Conservation (phyloP, 2,329 filamentous ascomycete species). For the Purpureocillium lavendulum region DNA sequence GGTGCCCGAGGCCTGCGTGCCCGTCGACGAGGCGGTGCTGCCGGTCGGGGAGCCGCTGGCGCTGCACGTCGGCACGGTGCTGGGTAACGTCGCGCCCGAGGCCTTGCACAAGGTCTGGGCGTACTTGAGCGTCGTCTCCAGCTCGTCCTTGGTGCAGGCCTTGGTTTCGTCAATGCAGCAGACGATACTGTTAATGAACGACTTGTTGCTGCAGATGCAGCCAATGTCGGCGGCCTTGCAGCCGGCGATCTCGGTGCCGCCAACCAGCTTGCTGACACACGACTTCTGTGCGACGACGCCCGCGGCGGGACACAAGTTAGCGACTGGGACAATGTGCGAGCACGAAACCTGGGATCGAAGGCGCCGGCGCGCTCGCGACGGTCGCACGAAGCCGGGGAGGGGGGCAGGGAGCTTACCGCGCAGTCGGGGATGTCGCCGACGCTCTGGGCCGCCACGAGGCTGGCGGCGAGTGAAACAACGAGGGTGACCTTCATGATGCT, state of each 20-base stretch:
- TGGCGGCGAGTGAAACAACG: conserved; percentile 13
- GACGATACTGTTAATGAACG: conserved; percentile 30
- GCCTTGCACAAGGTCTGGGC: conserved; percentile 29
- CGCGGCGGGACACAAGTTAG: no score
- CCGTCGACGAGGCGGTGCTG: conserved; percentile 1
- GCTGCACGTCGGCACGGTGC: conserved; percentile 25
- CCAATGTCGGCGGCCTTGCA: conserved; percentile 28
- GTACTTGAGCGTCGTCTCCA: conserved; percentile 25
- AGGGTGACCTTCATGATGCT: background rate
- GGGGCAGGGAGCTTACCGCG: conserved; percentile 18
- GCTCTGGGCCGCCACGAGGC: conserved; percentile 24
- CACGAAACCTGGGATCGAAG: no score
- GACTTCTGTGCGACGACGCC: conserved; percentile 13
- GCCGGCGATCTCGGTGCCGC: conserved; percentile 24
- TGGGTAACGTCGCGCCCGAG: conserved; percentile 24
- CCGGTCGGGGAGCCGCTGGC: background rate
- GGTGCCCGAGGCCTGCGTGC: background rate
- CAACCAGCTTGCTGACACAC: conserved; percentile 24
- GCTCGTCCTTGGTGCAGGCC: conserved; percentile 22
- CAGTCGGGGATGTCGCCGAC: conserved; percentile 24
- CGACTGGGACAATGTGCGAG: no score
- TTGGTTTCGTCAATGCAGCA: conserved; percentile 30
- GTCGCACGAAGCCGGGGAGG: background rate
- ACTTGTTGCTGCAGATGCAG: conserved; percentile 32
- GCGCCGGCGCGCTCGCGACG: background rate